phyloP scores from a whole-genome alignment of 441 rosid genomes.

The Eruca vesicaria region DNA sequence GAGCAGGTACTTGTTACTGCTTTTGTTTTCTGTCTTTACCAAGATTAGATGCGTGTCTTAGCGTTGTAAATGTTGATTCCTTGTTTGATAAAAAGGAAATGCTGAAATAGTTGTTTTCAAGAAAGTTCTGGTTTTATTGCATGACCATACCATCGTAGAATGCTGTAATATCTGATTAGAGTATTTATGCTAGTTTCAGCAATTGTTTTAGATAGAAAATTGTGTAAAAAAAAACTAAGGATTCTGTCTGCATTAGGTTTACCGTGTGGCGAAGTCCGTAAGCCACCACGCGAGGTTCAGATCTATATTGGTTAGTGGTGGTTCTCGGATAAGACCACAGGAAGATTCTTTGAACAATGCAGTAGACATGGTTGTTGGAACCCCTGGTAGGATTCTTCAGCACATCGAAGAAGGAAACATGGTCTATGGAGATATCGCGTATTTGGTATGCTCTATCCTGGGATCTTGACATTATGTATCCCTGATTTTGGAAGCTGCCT shows the following conservation, averaged over 20 bases:
- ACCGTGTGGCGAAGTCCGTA: constrained; percentile 83
- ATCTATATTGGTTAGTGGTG: constrained; percentile 89
- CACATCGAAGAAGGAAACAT: constrained; percentile 90
- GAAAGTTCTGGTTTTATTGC: background rate
- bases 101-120: background rate
- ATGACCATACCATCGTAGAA: background rate
- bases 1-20: constrained; percentile 65
- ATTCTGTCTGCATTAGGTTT: constrained; percentile 61
- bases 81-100: background rate
- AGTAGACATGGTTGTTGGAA: constrained; percentile 92
- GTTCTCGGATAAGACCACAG: constrained; percentile 82
- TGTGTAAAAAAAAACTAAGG: background rate
- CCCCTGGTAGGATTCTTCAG: constrained; percentile 96
- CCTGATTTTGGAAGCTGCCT: background rate
- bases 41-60: background rate
- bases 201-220: background rate
- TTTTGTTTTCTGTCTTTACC: background rate
- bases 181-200: background rate
- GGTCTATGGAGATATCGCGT: constrained; percentile 92
- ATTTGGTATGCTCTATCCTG: constrained; percentile 53
- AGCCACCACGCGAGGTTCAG: constrained; percentile 93
- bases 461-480: background rate
- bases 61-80: background rate
- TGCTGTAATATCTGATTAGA: background rate
- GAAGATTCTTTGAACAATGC: constrained; percentile 82